Evolutionary conservation across 441 rosid genomes (phyloP).

Genomic region (Brassica balearica): DNA sequence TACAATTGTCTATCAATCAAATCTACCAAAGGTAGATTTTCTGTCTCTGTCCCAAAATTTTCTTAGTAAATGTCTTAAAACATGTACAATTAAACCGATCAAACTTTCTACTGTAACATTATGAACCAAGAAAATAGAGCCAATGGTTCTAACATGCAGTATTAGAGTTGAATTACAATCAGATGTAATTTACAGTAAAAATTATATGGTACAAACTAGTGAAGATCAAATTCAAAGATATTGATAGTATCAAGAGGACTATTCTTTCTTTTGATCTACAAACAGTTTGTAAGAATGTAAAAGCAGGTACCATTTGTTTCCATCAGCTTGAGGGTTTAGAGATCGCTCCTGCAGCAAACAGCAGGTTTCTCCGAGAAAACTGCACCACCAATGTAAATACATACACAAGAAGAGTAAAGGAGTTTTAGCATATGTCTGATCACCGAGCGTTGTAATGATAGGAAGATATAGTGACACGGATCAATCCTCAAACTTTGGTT

Average conservation of each 20-base stretch:
- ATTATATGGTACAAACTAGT: too few relatives aligned
- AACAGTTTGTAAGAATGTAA: constrained; percentile 19
- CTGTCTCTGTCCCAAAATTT: constrained; percentile 12
- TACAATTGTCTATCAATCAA: constrained; percentile 23
- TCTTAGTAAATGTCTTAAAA: constrained; percentile 1
- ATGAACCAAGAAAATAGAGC: not conserved
- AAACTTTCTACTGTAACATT: not conserved
- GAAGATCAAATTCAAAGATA: constrained; percentile 5
- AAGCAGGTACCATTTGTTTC: constrained; percentile 1
- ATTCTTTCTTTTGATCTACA: not conserved
- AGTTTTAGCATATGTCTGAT: constrained; percentile 11
- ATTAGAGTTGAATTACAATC: too few relatives aligned
- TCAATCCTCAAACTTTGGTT: constrained; percentile 7
- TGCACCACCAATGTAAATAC: constrained; percentile 45
- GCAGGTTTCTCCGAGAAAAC: constrained; percentile 89
- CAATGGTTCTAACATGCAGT: too few relatives aligned
- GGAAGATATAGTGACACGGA: not conserved
- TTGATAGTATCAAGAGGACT: constrained; percentile 14
- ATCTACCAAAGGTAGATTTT: constrained; percentile 25
- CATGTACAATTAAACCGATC: not conserved
- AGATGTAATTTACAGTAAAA: too few relatives aligned
- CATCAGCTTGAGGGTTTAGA: constrained; percentile 52
- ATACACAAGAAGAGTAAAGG: not conserved
- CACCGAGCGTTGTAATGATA: not conserved
- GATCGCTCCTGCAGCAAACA: constrained; percentile 82